Evolutionary conservation across 2,329 filamentous ascomycete species (phyloP).

Genomic region (Apiospora malaysiana): DNA sequence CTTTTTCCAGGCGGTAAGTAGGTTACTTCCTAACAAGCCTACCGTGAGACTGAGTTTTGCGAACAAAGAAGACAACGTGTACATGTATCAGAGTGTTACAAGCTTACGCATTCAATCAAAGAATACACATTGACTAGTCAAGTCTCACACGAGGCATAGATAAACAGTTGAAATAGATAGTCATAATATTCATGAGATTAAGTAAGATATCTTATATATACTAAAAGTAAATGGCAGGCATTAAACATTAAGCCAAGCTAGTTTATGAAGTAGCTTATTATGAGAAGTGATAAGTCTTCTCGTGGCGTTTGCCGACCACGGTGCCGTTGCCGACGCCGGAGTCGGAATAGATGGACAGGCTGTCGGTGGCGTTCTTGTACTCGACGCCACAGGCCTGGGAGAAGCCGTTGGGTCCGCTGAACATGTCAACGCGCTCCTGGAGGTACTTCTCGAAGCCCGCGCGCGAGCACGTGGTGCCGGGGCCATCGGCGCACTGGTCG

Average conservation of each 20-base stretch:
- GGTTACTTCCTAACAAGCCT: too few relatives aligned
- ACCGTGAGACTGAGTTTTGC: too few relatives aligned
- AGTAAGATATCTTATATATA: neutral
- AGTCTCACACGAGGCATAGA: neutral
- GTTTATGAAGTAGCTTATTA: neutral
- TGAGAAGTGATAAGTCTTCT: slow-evolving; percentile 28
- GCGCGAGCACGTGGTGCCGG: slow-evolving; percentile 50
- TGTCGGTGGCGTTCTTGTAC: slow-evolving; percentile 38
- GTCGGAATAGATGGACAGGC: slow-evolving; percentile 37
- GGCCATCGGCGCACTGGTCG: slow-evolving; percentile 49
- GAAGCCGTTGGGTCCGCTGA: slow-evolving; percentile 41
- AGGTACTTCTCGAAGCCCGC: slow-evolving; percentile 47
- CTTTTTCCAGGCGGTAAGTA: neutral
- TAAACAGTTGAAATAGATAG: neutral
- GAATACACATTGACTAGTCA: neutral
- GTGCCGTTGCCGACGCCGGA: slow-evolving; percentile 35
- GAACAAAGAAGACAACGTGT: neutral
- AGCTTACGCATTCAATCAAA: neutral
- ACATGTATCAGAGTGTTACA: neutral
- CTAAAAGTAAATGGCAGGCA: neutral
- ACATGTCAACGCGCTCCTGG: slow-evolving; percentile 43
- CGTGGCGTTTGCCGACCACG: slow-evolving; percentile 36
- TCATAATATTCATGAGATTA: slow-evolving; percentile 13
- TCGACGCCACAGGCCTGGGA: slow-evolving; percentile 45
- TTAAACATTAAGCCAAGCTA: slow-evolving; percentile 3